phyloP scores from a whole-genome alignment of 164 flowering plant species.

The Aristolochia californica region DNA sequence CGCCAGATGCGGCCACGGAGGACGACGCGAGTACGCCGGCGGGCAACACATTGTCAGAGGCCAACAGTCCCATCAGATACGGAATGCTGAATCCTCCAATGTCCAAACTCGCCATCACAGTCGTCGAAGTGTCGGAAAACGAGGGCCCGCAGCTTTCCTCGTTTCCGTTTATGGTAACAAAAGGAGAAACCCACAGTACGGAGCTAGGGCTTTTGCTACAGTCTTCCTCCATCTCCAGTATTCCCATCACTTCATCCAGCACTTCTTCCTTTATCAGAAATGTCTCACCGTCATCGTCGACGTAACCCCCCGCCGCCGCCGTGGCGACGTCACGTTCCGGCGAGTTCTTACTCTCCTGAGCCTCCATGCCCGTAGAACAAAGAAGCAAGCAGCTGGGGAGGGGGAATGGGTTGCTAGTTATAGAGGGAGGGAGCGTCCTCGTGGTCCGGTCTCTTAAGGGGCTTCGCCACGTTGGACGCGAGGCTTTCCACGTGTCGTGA shows the following conservation, averaged over 20 bases:
- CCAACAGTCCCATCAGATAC: background rate
- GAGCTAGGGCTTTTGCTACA: background rate
- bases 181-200: background rate
- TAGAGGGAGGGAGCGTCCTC: too few relatives aligned
- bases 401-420: too few relatives aligned
- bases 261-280: conserved; percentile 6
- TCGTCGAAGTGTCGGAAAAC: conserved; percentile 14
- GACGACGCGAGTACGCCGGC: background rate
- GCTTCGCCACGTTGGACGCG: too few relatives aligned
- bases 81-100: conserved; percentile 6
- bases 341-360: too few relatives aligned
- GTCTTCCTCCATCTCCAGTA: conserved; percentile 9
- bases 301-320: background rate
- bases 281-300: conserved; percentile 2
- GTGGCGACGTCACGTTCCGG: background rate
- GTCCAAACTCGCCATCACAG: conserved; percentile 17
- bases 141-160: conserved; percentile 18
- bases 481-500: too few relatives aligned
- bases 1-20: background rate
- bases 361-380: too few relatives aligned
- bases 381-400: too few relatives aligned
- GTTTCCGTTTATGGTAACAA: conserved; percentile 13
- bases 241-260: conserved; percentile 12
- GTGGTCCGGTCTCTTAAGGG: too few relatives aligned
- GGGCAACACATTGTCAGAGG: too few relatives aligned